Conservation (phyloP, 2,329 filamentous ascomycete species). For the Fusarium decemcellulare region DNA sequence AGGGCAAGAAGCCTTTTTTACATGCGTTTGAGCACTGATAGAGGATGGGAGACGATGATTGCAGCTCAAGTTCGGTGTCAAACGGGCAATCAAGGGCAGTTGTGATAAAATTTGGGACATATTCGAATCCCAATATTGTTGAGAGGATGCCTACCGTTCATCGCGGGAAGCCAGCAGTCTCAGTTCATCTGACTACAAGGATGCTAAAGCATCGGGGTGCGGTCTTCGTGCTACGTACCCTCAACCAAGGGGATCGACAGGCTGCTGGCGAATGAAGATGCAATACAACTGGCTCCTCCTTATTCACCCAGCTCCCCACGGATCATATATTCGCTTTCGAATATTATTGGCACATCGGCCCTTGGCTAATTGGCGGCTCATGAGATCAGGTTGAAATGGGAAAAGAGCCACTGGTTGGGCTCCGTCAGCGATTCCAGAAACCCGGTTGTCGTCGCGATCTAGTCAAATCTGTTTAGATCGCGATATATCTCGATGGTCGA, state of each 20-base stretch:
- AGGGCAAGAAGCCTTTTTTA: constrained; percentile 7
- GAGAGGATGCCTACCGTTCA: background rate
- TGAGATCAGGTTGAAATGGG: background rate
- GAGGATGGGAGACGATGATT: background rate
- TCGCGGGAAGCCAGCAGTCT: background rate
- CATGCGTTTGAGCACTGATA: constrained; percentile 8
- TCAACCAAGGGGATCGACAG: constrained; percentile 1
- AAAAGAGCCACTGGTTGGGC: constrained; percentile 12
- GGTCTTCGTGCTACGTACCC: background rate
- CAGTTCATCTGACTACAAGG: constrained; percentile 5
- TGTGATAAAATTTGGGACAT: constrained; percentile 8
- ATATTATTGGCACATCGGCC: constrained; percentile 2
- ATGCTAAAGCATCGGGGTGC: background rate
- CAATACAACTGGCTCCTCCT: background rate
- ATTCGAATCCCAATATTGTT: background rate
- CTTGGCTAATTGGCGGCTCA: background rate
- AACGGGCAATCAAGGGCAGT: background rate
- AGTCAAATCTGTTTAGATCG: constrained; percentile 38
- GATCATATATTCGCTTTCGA: background rate
- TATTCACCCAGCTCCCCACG: constrained; percentile 3
- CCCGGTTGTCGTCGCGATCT: constrained; percentile 34
- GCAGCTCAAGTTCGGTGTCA: background rate
- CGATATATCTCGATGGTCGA: constrained; percentile 44
- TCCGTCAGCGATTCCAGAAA: constrained; percentile 30
- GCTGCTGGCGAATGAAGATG: background rate